phyloP scores from a whole-genome alignment of 768 basidiomycete genomes.

The Suillus subalutaceus region DNA sequence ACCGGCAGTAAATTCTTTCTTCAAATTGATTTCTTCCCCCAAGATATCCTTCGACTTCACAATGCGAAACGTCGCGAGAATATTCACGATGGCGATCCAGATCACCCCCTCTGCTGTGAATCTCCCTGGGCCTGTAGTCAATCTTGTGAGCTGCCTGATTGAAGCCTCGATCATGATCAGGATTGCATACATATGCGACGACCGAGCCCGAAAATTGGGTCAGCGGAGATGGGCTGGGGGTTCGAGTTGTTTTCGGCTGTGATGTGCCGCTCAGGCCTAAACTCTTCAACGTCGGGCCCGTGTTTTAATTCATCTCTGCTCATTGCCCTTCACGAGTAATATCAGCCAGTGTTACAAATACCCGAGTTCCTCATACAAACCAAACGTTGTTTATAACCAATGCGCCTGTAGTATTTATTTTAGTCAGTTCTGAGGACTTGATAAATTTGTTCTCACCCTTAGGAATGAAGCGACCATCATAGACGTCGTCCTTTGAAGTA shows the following conservation, averaged over 20 bases:
- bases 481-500: constrained; percentile 26
- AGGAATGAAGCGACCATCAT: constrained; percentile 43
- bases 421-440: background rate
- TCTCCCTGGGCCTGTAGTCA: constrained; percentile 23
- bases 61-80: constrained; percentile 25
- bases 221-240: constrained; percentile 13
- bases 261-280: constrained; percentile 31
- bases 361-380: constrained; percentile 19
- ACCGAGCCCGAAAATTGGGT: constrained; percentile 30
- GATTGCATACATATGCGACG: constrained; percentile 25
- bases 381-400: constrained; percentile 38
- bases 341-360: background rate
- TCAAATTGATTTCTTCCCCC: constrained; percentile 25
- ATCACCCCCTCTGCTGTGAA: constrained; percentile 25
- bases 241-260: constrained; percentile 1
- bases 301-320: constrained; percentile 21
- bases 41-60: constrained; percentile 25
- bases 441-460: constrained; percentile 28
- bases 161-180: background rate
- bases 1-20: constrained; percentile 27
- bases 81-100: constrained; percentile 26
- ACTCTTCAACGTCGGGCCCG: constrained; percentile 22
- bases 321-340: constrained; percentile 23
- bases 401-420: constrained; percentile 20
- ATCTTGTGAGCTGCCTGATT: background rate